Conservation (phyloP, 768 basidiomycete species). For the Agaricus blazei region DNA sequence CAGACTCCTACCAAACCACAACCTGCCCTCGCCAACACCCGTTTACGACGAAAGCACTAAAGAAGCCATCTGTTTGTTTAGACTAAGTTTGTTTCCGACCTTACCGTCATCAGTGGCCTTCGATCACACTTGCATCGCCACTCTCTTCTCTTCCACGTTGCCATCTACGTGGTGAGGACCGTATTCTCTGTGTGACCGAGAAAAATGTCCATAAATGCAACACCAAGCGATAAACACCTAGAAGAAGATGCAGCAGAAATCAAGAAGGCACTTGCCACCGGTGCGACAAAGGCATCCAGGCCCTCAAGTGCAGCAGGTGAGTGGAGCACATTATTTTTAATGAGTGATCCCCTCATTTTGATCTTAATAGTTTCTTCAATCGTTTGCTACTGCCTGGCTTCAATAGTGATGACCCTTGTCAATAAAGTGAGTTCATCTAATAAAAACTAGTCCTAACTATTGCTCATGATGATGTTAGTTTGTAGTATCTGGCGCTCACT, state of each 20-base stretch:
- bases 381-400: conserved; percentile 84
- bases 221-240: conserved; percentile 7
- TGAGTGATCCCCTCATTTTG: neutral
- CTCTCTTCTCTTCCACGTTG: neutral
- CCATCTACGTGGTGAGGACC: neutral
- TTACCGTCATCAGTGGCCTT: neutral
- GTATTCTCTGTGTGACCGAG: neutral
- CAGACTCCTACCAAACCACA: too few relatives aligned
- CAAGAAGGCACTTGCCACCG: conserved; percentile 36
- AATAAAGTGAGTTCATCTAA: conserved; percentile 67
- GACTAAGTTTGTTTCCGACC: neutral
- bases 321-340: conserved; percentile 1
- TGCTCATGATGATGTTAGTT: conserved; percentile 45
- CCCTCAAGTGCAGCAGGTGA: conserved; percentile 22
- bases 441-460: neutral
- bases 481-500: conserved; percentile 88
- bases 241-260: conserved; percentile 43
- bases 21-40: too few relatives aligned
- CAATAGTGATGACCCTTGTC: conserved; percentile 94
- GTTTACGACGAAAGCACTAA: too few relatives aligned
- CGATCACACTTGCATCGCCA: neutral
- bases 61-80: neutral
- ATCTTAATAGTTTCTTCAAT: conserved; percentile 67
- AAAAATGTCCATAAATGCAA: neutral
- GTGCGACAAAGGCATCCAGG: conserved; percentile 24